Evolutionary conservation across 2,329 filamentous ascomycete species (phyloP).

Genomic region (Fusarium liriodendri): DNA sequence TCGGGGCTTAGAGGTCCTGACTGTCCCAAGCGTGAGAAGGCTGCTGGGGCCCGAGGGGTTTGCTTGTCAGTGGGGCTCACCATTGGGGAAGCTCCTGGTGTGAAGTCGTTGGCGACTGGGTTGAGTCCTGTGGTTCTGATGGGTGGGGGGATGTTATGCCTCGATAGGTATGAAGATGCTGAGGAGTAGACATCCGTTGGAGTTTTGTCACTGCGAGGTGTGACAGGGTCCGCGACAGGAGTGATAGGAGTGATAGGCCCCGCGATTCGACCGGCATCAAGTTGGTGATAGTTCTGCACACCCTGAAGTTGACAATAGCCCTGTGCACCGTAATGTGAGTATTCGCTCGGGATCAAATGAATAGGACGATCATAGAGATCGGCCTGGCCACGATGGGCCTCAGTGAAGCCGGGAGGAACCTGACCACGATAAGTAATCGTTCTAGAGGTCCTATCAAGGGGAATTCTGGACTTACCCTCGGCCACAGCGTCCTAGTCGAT

Average conservation of each 20-base stretch:
- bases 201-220: not conserved
- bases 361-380: not conserved
- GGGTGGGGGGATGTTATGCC: not conserved
- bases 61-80: not conserved
- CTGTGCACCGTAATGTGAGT: not conserved
- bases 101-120: not conserved
- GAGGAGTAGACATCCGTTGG: not conserved
- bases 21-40: not conserved
- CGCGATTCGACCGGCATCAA: not conserved
- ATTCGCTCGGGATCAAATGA: not conserved
- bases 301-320: not conserved
- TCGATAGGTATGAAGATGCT: not conserved
- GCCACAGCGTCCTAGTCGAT: not conserved
- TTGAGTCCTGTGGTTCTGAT: not conserved
- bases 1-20: not conserved
- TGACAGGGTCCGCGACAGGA: not conserved
- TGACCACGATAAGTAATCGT: not conserved
- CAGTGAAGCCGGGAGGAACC: constrained; percentile 6
- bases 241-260: not conserved
- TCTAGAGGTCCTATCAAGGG: not conserved
- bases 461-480: not conserved
- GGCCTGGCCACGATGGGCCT: constrained; percentile 6
- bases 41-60: not conserved
- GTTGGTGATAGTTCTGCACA: not conserved
- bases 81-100: not conserved